phyloP scores from a whole-genome alignment of 116 monocot genomes.

The Papilionanthe hybrid region DNA sequence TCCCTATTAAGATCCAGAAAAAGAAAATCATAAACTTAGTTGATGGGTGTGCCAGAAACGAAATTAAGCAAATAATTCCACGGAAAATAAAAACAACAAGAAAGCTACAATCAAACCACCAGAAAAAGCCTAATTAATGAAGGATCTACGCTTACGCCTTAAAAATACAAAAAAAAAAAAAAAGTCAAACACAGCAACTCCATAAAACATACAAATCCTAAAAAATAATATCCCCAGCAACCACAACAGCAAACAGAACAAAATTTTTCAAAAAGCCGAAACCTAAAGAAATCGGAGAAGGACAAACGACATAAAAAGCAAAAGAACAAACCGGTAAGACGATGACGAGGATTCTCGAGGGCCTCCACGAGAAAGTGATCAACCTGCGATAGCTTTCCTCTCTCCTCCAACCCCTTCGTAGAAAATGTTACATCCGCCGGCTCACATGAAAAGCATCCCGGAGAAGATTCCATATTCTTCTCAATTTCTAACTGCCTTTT shows the following conservation, averaged over 20 bases:
- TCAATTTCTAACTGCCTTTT: background rate
- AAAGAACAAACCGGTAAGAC: constrained; percentile 23
- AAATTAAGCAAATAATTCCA: too few relatives aligned
- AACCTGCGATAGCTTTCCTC: constrained; percentile 2
- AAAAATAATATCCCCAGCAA: background rate
- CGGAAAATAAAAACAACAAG: too few relatives aligned
- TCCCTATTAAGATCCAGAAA: background rate
- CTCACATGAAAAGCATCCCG: background rate
- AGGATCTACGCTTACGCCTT: background rate
- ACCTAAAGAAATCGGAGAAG: background rate
- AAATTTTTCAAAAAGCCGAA: background rate
- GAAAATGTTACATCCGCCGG: constrained; percentile 2
- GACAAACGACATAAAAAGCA: background rate
- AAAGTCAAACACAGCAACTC: too few relatives aligned
- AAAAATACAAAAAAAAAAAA: too few relatives aligned
- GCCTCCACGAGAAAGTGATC: constrained; percentile 35
- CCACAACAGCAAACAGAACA: background rate
- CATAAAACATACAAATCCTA: too few relatives aligned
- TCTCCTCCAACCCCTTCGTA: background rate
- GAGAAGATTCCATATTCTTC: background rate
- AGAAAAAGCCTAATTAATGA: background rate
- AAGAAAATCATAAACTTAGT: background rate
- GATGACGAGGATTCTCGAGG: constrained; percentile 36
- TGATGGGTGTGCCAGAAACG: background rate
- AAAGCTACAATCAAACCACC: background rate